These are phyloP conservation scores for Annulohypoxylon maeteangense DNA, from an alignment of 495 filamentous ascomycete genomes.

Conservation along the genomic window DNA sequence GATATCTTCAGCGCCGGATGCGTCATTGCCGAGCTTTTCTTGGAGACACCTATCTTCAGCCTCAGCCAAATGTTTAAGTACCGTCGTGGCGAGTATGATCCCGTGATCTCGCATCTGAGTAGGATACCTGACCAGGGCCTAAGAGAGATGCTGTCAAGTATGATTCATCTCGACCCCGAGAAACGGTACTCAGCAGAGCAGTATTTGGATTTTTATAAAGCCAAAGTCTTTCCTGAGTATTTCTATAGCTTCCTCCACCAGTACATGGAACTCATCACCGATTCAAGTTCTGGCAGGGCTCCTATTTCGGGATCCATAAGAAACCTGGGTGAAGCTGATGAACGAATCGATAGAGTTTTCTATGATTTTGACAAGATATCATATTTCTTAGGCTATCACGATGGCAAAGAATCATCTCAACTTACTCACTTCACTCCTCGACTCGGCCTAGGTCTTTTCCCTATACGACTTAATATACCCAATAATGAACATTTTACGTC, in stretches of 20 bases:
- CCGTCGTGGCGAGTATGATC: slow-evolving; percentile 90
- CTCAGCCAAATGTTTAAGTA: slow-evolving; percentile 96
- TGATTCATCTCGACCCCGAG: slow-evolving; percentile 94
- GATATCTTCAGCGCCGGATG: slow-evolving; percentile 98
- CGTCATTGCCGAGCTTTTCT: slow-evolving; percentile 95
- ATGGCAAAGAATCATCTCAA: slow-evolving; percentile 51
- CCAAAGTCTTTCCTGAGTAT: slow-evolving; percentile 92
- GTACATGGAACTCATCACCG: slow-evolving; percentile 95
- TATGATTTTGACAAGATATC: slow-evolving; percentile 98
- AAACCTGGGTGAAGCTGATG: slow-evolving; percentile 84
- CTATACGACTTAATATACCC: slow-evolving; percentile 89
- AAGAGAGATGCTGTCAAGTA: slow-evolving; percentile 86
- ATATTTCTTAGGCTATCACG: slow-evolving; percentile 83
- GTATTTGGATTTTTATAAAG: slow-evolving; percentile 90
- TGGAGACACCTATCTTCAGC: slow-evolving; percentile 94
- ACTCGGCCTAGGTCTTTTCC: slow-evolving; percentile 66
- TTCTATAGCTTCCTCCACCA: slow-evolving; percentile 98
- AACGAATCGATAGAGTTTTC: slow-evolving; percentile 91
- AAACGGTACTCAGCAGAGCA: slow-evolving; percentile 93
- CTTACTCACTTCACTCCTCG: slow-evolving; percentile 51
- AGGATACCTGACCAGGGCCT: slow-evolving; percentile 90
- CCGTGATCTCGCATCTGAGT: slow-evolving; percentile 77
- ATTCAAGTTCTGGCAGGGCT: slow-evolving; percentile 82
- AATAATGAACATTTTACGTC: slow-evolving; percentile 76
- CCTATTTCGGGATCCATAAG: slow-evolving; percentile 69